phyloP scores from a whole-genome alignment of 1,139 yeast species.

The Geotrichum macrosporum region DNA sequence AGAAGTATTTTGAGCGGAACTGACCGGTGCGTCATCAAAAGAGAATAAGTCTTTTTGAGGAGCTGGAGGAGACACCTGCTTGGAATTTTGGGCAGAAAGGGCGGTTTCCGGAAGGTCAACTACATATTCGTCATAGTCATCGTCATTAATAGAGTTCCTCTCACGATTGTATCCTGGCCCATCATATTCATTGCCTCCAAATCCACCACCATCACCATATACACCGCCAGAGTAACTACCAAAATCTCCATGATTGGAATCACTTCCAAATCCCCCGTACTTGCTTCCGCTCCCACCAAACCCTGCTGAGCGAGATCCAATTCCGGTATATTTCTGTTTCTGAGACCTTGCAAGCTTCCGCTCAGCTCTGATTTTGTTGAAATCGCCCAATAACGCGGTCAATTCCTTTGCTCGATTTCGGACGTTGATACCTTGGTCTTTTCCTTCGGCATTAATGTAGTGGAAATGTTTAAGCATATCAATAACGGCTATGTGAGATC shows the following conservation, averaged over 20 bases:
- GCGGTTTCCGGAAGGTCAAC: slow-evolving; percentile 29
- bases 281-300: slow-evolving; percentile 39
- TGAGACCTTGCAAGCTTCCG: slow-evolving; percentile 82
- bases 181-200: slow-evolving; percentile 41
- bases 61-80: slow-evolving; percentile 32
- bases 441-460: slow-evolving; percentile 86
- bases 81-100: slow-evolving; percentile 16
- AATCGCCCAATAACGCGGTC: slow-evolving; percentile 67
- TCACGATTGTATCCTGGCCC: slow-evolving; percentile 31
- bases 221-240: slow-evolving; percentile 48
- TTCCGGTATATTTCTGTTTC: slow-evolving; percentile 52
- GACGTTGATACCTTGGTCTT: slow-evolving; percentile 94
- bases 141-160: slow-evolving; percentile 24
- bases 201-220: slow-evolving; percentile 79
- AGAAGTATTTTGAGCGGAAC: slow-evolving; percentile 22
- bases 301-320: slow-evolving; percentile 41
- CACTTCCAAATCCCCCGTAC: slow-evolving; percentile 41
- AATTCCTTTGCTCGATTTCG: slow-evolving; percentile 83
- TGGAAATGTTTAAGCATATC: slow-evolving; percentile 91
- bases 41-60: slow-evolving; percentile 50
- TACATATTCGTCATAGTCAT: slow-evolving; percentile 68
- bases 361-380: slow-evolving; percentile 69
- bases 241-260: slow-evolving; percentile 40
- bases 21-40: slow-evolving; percentile 41
- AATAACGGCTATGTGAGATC: slow-evolving; percentile 74